phyloP scores from a whole-genome alignment of 768 basidiomycete species.

The Rhodocollybia butyracea region DNA sequence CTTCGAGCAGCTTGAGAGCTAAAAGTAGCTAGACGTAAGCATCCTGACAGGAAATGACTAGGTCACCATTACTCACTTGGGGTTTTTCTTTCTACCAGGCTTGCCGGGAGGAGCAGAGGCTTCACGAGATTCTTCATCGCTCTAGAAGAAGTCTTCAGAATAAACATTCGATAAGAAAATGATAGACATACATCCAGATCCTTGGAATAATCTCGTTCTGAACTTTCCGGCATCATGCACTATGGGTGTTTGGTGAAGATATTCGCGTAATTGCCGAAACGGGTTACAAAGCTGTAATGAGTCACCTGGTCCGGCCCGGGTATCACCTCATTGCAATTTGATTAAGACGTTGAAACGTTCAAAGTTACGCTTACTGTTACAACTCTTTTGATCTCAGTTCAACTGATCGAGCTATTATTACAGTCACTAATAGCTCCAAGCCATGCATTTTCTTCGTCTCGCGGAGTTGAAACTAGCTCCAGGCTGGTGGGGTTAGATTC shows the following conservation, averaged over 20 bases:
- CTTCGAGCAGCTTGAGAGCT: constrained; percentile 87
- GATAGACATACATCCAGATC: constrained; percentile 47
- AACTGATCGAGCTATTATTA: no score
- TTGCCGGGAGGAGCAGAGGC: constrained; percentile 45
- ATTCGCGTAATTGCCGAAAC: constrained; percentile 30
- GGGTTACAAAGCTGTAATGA: neutral
- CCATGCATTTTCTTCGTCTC: no score
- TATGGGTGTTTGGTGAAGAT: constrained; percentile 45
- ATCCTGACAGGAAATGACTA: constrained; percentile 8
- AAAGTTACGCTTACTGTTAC: no score
- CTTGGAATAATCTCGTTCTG: constrained; percentile 65
- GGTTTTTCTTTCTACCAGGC: constrained; percentile 87
- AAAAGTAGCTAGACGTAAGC: constrained; percentile 11
- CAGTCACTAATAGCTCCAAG: no score
- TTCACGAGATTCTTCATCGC: constrained; percentile 62
- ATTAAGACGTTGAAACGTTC: no score
- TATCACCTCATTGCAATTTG: no score
- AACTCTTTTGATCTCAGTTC: no score
- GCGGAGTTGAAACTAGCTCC: no score
- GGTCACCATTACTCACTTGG: constrained; percentile 53
- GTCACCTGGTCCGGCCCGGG: neutral
- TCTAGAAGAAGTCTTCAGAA: constrained; percentile 31
- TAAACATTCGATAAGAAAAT: neutral
- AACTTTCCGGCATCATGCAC: constrained; percentile 39
- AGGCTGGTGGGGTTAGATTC: no score